Conservation (phyloP, 2,329 filamentous ascomycete species). For the Fonsecaea pugnacius region DNA sequence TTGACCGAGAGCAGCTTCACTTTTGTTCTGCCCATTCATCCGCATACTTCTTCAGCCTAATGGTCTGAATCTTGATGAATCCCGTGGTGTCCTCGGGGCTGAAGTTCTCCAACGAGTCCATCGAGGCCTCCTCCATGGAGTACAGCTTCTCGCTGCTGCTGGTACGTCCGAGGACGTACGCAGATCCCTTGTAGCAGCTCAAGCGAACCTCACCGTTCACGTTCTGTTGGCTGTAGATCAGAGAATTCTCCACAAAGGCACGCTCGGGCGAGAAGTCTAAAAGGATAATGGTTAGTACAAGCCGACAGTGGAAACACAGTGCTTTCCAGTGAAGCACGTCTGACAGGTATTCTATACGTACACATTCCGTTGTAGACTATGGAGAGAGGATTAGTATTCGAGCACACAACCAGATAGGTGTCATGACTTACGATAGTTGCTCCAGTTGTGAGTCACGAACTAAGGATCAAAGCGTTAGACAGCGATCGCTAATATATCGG, state of each 20-base stretch:
- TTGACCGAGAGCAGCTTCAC: not conserved
- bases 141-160: constrained; percentile 72
- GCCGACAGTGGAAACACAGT: constrained; percentile 59
- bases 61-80: constrained; percentile 56
- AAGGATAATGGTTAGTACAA: constrained; percentile 48
- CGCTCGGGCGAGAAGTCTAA: constrained; percentile 67
- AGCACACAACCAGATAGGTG: not conserved
- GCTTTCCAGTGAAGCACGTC: not conserved
- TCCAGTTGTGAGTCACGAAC: constrained; percentile 68
- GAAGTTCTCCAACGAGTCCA: constrained; percentile 74
- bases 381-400: not conserved
- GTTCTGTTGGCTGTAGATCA: constrained; percentile 63
- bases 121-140: constrained; percentile 66
- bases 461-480: not conserved
- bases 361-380: constrained; percentile 22
- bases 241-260: constrained; percentile 70
- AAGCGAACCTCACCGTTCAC: constrained; percentile 67
- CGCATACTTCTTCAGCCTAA: constrained; percentile 53
- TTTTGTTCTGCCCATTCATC: constrained; percentile 44
- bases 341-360: not conserved
- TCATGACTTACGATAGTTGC: constrained; percentile 40
- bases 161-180: constrained; percentile 63
- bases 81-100: constrained; percentile 68
- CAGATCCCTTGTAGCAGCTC: constrained; percentile 68
- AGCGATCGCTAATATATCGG: not conserved